Percentiles rank a stretch among this genome's conserved stretches.
Evolutionary conservation across 2,329 filamentous ascomycete genomes (phyloP).

Genomic region (Canariomyces notabilis): DNA sequence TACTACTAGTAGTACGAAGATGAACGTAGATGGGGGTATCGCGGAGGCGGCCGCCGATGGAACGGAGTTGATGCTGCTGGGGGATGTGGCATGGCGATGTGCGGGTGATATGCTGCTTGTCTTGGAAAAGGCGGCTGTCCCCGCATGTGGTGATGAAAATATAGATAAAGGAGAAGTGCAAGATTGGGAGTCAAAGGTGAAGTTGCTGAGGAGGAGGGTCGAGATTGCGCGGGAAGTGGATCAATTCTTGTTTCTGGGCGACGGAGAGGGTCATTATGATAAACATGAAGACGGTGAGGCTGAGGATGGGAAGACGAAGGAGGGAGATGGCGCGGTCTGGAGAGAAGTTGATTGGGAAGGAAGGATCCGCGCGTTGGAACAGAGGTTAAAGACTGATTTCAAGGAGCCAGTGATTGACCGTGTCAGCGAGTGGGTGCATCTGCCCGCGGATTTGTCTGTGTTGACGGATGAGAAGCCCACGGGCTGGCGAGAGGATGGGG

Average conservation of each 20-base stretch:
- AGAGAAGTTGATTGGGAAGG: neutral
- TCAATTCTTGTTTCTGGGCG: neutral
- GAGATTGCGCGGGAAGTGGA: neutral
- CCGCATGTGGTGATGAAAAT: too few relatives aligned
- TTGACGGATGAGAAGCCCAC: conserved; percentile 13
- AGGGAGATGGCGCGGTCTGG: too few relatives aligned
- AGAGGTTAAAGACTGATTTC: neutral
- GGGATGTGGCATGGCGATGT: neutral
- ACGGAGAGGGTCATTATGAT: neutral
- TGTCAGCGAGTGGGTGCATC: neutral
- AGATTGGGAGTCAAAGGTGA: neutral
- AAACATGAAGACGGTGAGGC: neutral
- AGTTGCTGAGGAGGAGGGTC: neutral
- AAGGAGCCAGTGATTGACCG: conserved; percentile 1
- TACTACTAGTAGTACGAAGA: too few relatives aligned
- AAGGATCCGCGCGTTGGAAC: neutral
- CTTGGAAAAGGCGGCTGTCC: neutral
- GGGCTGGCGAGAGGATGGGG: conserved; percentile 7
- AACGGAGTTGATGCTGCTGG: neutral
- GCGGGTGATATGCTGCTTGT: neutral
- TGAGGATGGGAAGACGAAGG: neutral
- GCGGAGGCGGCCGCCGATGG: neutral
- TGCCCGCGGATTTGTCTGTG: conserved; percentile 15
- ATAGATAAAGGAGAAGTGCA: neutral
- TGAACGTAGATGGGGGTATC: too few relatives aligned